Conservation (phyloP, 2,329 filamentous ascomycete species). For the Fusarium brachygibbosum region DNA sequence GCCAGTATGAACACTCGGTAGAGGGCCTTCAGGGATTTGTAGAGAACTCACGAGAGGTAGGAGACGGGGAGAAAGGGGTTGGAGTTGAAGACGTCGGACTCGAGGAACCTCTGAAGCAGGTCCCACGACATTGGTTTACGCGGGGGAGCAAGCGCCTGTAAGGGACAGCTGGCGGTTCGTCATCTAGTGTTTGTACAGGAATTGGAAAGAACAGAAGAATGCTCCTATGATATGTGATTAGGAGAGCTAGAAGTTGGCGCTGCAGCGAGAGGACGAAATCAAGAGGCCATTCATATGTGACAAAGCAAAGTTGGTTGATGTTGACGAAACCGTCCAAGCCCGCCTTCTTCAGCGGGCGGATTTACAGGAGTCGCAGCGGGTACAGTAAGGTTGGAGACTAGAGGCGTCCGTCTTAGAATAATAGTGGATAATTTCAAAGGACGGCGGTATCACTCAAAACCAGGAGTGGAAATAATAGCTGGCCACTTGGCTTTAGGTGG, state of each 20-base stretch:
- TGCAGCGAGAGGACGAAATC: conserved; percentile 23
- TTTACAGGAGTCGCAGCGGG: conserved; percentile 43
- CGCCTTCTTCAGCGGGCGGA: conserved; percentile 26
- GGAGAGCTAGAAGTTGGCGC: conserved; percentile 6
- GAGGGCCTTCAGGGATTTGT: conserved; percentile 9
- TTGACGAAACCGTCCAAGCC: conserved; percentile 26
- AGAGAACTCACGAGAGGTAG: conserved; percentile 81
- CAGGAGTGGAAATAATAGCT: conserved; percentile 13
- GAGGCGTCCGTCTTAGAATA: conserved; percentile 7
- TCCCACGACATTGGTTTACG: conserved; percentile 79
- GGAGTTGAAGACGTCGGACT: conserved; percentile 94
- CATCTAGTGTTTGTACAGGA: conserved; percentile 53
- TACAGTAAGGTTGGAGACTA: conserved; percentile 3
- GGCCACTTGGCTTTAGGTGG: conserved; percentile 15
- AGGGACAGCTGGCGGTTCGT: conserved; percentile 54
- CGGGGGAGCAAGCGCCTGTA: conserved; percentile 51
- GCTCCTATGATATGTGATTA: conserved; percentile 13
- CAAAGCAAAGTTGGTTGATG: conserved; percentile 28
- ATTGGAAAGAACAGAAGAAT: conserved; percentile 17
- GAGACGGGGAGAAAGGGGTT: conserved; percentile 90
- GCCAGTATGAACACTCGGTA: conserved; percentile 3
- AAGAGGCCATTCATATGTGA: conserved; percentile 34
- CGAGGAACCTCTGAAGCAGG: conserved; percentile 89
- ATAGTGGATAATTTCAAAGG: conserved; percentile 35
- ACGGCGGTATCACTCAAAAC: conserved; percentile 20